Conservation (phyloP, 2,329 filamentous ascomycete genomes). For the Thelonectria rubi region DNA sequence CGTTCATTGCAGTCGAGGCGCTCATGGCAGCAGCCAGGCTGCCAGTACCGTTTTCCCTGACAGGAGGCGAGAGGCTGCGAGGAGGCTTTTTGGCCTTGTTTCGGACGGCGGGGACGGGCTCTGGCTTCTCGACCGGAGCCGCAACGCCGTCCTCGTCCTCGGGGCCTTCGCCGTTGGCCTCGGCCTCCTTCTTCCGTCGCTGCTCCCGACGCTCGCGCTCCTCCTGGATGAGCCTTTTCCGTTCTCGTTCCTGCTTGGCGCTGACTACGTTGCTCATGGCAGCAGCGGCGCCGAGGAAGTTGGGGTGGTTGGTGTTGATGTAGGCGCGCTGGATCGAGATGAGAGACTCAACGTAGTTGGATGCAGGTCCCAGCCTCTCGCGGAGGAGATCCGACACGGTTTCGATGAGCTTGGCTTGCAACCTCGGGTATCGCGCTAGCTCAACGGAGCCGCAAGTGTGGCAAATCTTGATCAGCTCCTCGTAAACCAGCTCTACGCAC, state of each 20-base stretch:
- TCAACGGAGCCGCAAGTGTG: constrained; percentile 98
- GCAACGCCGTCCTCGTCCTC: constrained; percentile 64
- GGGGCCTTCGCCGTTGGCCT: constrained; percentile 77
- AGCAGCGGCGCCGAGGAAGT: constrained; percentile 94
- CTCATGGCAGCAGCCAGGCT: constrained; percentile 69
- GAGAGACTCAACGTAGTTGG: constrained; percentile 91
- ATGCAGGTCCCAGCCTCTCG: constrained; percentile 89
- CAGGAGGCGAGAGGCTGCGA: constrained; percentile 84
- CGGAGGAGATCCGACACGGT: constrained; percentile 95
- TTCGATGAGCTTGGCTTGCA: constrained; percentile 97
- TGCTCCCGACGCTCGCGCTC: constrained; percentile 88
- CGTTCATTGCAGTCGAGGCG: constrained; percentile 57
- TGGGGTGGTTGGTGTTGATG: constrained; percentile 99
- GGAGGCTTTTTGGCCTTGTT: constrained; percentile 53
- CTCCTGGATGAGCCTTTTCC: constrained; percentile 80
- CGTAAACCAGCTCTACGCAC: constrained; percentile 97
- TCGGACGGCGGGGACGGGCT: constrained; percentile 54
- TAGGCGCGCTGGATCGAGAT: constrained; percentile 98
- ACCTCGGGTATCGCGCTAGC: constrained; percentile 86
- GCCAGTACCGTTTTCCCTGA: constrained; percentile 72
- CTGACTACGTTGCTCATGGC: constrained; percentile 98
- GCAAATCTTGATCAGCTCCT: constrained; percentile 99
- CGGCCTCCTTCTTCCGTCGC: constrained; percentile 83
- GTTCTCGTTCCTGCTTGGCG: constrained; percentile 93
- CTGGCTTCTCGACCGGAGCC: constrained; percentile 56